Evolutionary conservation across 805 yeast genomes (phyloP), one percentile per base, ranked within the genome.

Genomic region (Monosporozyma solicola): DNA sequence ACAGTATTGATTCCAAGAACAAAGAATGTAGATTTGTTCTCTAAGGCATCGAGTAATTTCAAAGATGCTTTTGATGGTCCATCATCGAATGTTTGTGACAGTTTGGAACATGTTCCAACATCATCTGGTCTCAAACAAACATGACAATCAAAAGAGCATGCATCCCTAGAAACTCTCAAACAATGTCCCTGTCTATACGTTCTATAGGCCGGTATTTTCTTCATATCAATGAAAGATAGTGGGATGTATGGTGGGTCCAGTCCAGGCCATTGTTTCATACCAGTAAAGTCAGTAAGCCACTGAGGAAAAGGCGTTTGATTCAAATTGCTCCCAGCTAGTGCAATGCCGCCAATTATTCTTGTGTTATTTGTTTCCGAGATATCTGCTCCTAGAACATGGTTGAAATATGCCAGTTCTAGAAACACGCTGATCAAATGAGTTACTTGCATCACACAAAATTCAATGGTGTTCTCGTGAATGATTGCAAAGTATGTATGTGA

Each of bases 21-120:
- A 73, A 92, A 92, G 62, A 92, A 91, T 0, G 96, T 91, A 0
- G 90, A 70, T 52, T 78, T 82, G 48, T 71, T 71, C 7, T 72
- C 67, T 57, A 91, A 69, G n/a, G 74, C 69, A 3, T 73, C 69
- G 25, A 90, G 66, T 32, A 92, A 74, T 45, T 74, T 74, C 3
- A 78, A 72, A 0, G 97, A 91, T 24, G 80, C 76, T 0, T 80
- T 80, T 0, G 91, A 78, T 1, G 99, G 99, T 0, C 99, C 98
- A 66, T 92, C 98, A 66, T 92, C 99, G 69, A 92, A 92, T 0
- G 95, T 84, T 70, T 92, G 98, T 0, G 91, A 80, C 41, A 92
- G 72, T 48, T 74, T 72, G 2, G 83, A 79, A 66, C 97, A 91
- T 0, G 92, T 80, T 60, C 73, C 77, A 5, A 86, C 81, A 64